Base-by-base conservation (phyloP, 2,329 filamentous ascomycete genomes). In the Waltergamsia citrina region DNA sequence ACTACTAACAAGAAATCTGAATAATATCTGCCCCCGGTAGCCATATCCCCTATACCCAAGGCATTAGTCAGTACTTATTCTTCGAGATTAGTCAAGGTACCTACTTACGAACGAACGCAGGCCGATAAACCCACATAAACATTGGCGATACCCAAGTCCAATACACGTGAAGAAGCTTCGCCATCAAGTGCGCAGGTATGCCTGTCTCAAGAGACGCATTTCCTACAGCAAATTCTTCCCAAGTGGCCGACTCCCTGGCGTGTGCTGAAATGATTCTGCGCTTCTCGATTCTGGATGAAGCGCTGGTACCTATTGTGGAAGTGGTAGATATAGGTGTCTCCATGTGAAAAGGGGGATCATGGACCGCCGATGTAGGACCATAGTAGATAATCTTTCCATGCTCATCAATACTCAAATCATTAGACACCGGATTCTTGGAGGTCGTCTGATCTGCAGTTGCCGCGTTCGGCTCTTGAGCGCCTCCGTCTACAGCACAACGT, bases 81-180 rank as follows among this genome's bases (percentile, higher is more conserved):
- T 16, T 28, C 6, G 15, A 15, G 12, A 40, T 20, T 17, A 14
- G 22, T 12, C 10, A 6, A 9, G 5, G 11, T 27, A 29, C 37
- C 19, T 27, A 40, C 48, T 41, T 27, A 48, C 47, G 33, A 50
- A 52, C 47, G 33, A 50, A 52, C 3, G 49, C 47, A 3, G 49
- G 49, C 6, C 47, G 40, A 35, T 52, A 50, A 11, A 52, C 45
- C 41, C 47, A 50, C 36, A 46, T 50, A 35, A 50, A 52, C 41
- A 49, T 47, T 15, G 48, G 49, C 20, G 40, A 33, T n/a, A 47
- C 38, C 46, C 46, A 48, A 11, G 39, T 39, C 44, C 46, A 47
- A 35, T 47, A 41, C 14, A 45, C 34, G 20, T 44, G 46, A n/a
- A 48, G 38, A 9, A 46, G 39, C 29, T 36, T 37, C 23, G 45